Evolutionary conservation across 176 grass and related monocot species (phyloP), one percentile per base, ranked within the genome.

Genomic region (Lolium rigidum): DNA sequence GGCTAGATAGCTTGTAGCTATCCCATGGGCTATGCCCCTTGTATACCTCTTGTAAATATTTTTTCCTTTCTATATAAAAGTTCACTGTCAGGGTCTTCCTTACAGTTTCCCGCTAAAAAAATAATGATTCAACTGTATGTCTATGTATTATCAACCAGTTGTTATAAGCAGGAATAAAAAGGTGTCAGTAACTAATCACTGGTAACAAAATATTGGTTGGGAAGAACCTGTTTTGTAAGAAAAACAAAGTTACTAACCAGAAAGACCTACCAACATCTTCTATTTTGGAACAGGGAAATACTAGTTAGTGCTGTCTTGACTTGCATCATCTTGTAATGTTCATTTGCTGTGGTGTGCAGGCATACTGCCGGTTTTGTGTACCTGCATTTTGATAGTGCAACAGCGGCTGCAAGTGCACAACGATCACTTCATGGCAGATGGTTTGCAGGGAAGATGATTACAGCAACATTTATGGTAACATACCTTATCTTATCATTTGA

Each of bases 401-500:
- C 78, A 63, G 87, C 90, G 12, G 92, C 97, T 39, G 51, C 80
- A 56, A 91, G 80, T 83, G 94, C 94, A 35, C 97, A 96, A 82
- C 85, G 72, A 25, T 89, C 94, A 64, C 93, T 99, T 24, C 97
- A 99, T 18, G 74, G 74, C 25, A 51, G 74, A 76, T 76, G 74
- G 74, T 99, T 99, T 49, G 97, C 97, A 4, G 92, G 97, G 83
- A 99, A 99, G 88, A 99, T 96, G 94, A 99, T 99, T 49, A 99
- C 88, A 15, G 94, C 94, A 9, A 94, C 87, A 70, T 99, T 88
- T 85, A 90, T 99, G 97, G 97, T 99, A 86, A 78, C 52, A 56
- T 12, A 55, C 49, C 17, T 41, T 65, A 4, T 25, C 24, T 75
- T 67, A 6, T 51, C 16, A 31, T 74, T 4, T 49, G 20, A 37